Base-by-base conservation (phyloP, 441 rosid genomes). In the Hura crepitans region DNA sequence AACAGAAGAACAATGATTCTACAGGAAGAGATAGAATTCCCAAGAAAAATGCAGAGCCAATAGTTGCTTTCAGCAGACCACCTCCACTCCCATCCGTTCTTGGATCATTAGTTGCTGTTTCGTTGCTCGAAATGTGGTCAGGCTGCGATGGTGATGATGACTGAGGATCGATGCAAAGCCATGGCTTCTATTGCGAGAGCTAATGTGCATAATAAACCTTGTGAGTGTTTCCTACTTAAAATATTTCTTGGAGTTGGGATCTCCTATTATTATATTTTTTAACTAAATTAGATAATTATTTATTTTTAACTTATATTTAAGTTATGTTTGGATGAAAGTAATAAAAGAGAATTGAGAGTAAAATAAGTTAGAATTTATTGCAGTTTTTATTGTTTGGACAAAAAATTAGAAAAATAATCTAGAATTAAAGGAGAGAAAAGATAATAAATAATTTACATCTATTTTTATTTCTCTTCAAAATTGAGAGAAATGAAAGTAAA, bases 61-160 rank as follows among this genome's bases (percentile, higher is more conserved):
- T 73, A 27, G 87, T 79, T 54, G 82, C 93, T 63, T 85, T 86
- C 72, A 73, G 87, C 71, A 87, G 76, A 73, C 96, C 93, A 0
- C 89, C 88, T 0, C 89, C 89, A 0, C 68, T 74, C 8, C 81
- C 86, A 1, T 88, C 86, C 3, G 66, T 87, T 35, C 56, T 89
- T 0, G 91, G 86, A 50, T 88, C 90, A 0, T 28, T 86, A 59
- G 56, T 89, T 67, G 83, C 85, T 64, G 80, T 86, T 55, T 84
- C 88, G 0, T 74, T 83, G 79, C 66, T 86, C 20, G 89, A 84
- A 15, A 70, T 75, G 7, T 83, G 82, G 83, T 83, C 79, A 27
- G 81, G 79, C 73, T 80, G 67, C 23, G 82, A 85, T 17, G 78
- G 76, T 46, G 84, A 85, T 28, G 83, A 77, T 47, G 75, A 76